Percentiles rank a stretch among this genome's conserved stretches.
Evolutionary conservation across 148 eudicot species (phyloP).

Genomic region (Drosera capensis): DNA sequence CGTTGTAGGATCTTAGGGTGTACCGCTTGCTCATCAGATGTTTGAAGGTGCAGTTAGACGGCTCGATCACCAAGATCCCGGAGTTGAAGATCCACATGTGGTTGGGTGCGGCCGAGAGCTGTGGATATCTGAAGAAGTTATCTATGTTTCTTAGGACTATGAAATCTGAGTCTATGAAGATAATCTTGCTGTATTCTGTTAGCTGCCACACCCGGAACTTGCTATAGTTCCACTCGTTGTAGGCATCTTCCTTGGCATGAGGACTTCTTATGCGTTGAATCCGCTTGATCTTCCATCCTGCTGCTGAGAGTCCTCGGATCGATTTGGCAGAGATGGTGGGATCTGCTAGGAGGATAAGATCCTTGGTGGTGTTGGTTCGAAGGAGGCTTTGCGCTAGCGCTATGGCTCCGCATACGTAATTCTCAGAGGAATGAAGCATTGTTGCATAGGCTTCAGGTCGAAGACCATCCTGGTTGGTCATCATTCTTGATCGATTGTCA

Average conservation of each 20-base stretch:
- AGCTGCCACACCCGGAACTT: slow-evolving; percentile 62
- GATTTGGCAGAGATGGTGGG: slow-evolving; percentile 27
- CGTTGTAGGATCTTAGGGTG: slow-evolving; percentile 38
- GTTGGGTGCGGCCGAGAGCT: slow-evolving; percentile 40
- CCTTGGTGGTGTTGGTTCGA: slow-evolving; percentile 46
- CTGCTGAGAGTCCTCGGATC: slow-evolving; percentile 26
- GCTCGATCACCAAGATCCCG: slow-evolving; percentile 59
- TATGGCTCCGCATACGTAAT: slow-evolving; percentile 70
- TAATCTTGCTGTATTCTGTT: slow-evolving; percentile 40
- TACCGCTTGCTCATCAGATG: slow-evolving; percentile 28
- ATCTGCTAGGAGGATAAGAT: slow-evolving; percentile 59
- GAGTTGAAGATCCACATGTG: slow-evolving; percentile 40
- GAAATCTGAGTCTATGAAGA: slow-evolving; percentile 60
- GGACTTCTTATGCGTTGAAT: slow-evolving; percentile 52
- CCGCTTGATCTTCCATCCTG: slow-evolving; percentile 49
- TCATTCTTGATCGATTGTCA: slow-evolving; percentile 3
- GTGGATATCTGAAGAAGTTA: slow-evolving; percentile 37
- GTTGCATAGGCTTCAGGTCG: slow-evolving; percentile 65
- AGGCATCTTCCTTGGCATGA: slow-evolving; percentile 20
- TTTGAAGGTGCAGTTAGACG: slow-evolving; percentile 45
- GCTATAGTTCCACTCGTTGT: slow-evolving; percentile 74
- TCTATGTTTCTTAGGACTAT: slow-evolving; percentile 40
- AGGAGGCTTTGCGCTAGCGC: slow-evolving; percentile 63
- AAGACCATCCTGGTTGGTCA: background rate
- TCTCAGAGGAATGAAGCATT: slow-evolving; percentile 52